A percentile compares a stretch with the other conserved stretches of the same genome.
phyloP scores from a whole-genome alignment of 2,329 filamentous ascomycete species.

The Trichoderma polysporum region DNA sequence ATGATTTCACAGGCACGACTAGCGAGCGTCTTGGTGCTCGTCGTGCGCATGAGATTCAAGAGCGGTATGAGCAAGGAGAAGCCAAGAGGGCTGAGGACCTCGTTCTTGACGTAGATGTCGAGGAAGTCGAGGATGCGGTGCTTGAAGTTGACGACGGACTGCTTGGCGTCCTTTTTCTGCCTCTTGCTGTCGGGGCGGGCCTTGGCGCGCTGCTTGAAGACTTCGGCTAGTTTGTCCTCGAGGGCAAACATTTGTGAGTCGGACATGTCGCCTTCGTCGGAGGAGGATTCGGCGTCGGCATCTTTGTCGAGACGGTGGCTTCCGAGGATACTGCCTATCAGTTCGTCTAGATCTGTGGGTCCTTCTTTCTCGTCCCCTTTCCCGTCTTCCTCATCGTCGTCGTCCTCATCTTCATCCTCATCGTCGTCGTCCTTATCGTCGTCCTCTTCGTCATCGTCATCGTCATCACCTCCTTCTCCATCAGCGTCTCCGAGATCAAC shows the following conservation, averaged over 20 bases:
- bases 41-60: slow-evolving; percentile 73
- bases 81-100: slow-evolving; percentile 65
- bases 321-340: slow-evolving; percentile 74
- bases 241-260: slow-evolving; percentile 94
- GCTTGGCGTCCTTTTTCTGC: slow-evolving; percentile 82
- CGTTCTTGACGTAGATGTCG: slow-evolving; percentile 78
- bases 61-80: slow-evolving; percentile 74
- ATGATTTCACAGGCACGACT: slow-evolving; percentile 73
- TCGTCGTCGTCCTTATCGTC: slow-evolving; percentile 43
- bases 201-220: slow-evolving; percentile 77
- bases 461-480: slow-evolving; percentile 41
- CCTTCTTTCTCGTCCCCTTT: slow-evolving; percentile 46
- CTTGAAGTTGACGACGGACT: slow-evolving; percentile 92
- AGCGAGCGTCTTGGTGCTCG: slow-evolving; percentile 71
- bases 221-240: slow-evolving; percentile 77
- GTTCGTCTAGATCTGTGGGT: slow-evolving; percentile 62
- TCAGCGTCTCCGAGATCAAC: slow-evolving; percentile 46
- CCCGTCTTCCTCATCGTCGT: slow-evolving; percentile 42
- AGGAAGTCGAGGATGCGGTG: slow-evolving; percentile 87
- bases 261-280: slow-evolving; percentile 79
- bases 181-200: slow-evolving; percentile 67
- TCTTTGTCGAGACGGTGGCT: slow-evolving; percentile 66
- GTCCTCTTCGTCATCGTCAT: slow-evolving; percentile 48
- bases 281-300: slow-evolving; percentile 53
- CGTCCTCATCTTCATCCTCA: slow-evolving; percentile 47